Evolutionary conservation across 2,329 filamentous ascomycete species (phyloP), one percentile per base, ranked within the genome.

Genomic region (Karstenula rhodostoma): DNA sequence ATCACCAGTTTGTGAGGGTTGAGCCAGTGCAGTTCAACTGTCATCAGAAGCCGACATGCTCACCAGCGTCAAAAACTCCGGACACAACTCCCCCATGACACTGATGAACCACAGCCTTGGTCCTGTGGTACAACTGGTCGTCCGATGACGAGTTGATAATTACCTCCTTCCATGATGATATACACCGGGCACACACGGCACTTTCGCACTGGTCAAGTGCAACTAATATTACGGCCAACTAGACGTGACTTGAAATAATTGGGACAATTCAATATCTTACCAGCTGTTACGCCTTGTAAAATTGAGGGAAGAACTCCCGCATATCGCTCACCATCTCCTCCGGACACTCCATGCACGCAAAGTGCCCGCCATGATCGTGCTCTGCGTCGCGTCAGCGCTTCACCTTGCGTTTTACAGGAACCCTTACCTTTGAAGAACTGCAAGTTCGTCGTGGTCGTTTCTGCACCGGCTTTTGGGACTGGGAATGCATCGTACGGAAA

Each of bases 401-500:
- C 13, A 23, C n/a, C 23, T 32, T 29, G 13, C 50, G 35, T 56
- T 56, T 19, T 10, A 42, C 3, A 12, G n/a, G 7, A 48, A 22
- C 19, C 43, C 64, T 48, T 51, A 68, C 63, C 65, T 65, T 50
- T 75, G 54, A 77, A 80, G 60, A 73, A 78, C 25, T 76, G 74
- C 59, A 79, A 50, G 62, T 79, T 77, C 8, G 74, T 78, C 4
- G 76, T 77, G 47, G 77, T 80, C 42, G 73, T 74, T 40, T 75
- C 76, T 0, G 70, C 74, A 7, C 75, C 65, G 10, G 61, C 64
- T 58, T 73, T 76, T 1, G 70, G 70, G 27, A 71, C 76, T 0
- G 78, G 78, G 40, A 71, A 75, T 2, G 76, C 76, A 59, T 80
- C 77, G 50, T 66, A 79, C 22, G 68, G 74, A 54, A 78, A 79